Percentiles rank a stretch among this genome's conserved stretches.
Conservation (phyloP, 225 moss, liverwort and hornwort species). For the Physcomitrium patens region DNA sequence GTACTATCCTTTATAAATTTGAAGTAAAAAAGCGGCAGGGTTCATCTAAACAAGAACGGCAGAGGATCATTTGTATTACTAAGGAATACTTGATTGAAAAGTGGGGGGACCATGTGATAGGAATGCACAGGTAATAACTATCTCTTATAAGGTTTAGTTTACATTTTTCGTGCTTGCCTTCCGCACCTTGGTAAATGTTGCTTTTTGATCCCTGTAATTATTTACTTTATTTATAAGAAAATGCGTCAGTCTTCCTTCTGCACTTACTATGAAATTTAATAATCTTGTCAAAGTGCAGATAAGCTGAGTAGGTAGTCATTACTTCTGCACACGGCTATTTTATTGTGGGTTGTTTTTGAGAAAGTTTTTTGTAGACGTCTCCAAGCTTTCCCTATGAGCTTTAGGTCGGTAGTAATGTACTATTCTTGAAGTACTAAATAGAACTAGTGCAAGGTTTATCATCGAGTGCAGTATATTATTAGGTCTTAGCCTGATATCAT, state of each 20-base stretch:
- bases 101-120: constrained; percentile 87
- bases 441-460: constrained; percentile 7
- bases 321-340: neutral
- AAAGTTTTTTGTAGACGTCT: constrained; percentile 6
- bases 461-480: constrained; percentile 16
- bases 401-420: constrained; percentile 8
- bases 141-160: constrained; percentile 21
- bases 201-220: neutral
- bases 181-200: constrained; percentile 5
- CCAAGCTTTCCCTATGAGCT: constrained; percentile 13
- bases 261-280: neutral
- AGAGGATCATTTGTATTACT: constrained; percentile 79
- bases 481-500: constrained; percentile 3
- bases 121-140: constrained; percentile 80
- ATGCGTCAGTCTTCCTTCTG: neutral
- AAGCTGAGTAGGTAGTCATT: neutral
- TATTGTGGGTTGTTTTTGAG: constrained; percentile 5
- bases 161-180: constrained; percentile 13
- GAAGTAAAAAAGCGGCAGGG: constrained; percentile 87
- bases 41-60: constrained; percentile 72
- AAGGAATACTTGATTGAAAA: constrained; percentile 87
- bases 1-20: constrained; percentile 83
- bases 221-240: constrained; percentile 14
- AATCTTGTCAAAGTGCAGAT: constrained; percentile 16
- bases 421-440: constrained; percentile 19